Conservation (phyloP, 2,329 filamentous ascomycete species). For the Coniella lustricola region DNA sequence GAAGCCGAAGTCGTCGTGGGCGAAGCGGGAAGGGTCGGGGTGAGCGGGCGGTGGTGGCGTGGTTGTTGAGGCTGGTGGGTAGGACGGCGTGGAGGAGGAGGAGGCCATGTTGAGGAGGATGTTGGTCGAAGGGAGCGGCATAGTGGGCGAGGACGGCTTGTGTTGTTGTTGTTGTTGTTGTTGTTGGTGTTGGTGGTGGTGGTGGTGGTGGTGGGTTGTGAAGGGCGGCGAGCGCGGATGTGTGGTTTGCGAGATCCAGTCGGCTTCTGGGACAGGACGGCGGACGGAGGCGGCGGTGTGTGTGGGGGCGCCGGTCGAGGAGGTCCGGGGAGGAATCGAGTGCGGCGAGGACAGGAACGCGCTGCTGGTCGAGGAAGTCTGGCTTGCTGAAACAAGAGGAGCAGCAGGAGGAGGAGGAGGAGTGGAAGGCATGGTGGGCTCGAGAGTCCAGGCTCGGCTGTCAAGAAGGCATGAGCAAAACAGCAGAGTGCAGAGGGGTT, state of each 20-base stretch:
- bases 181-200: constrained; percentile 15
- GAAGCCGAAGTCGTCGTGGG: constrained; percentile 49
- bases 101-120: constrained; percentile 30
- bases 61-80: constrained; percentile 46
- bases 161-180: constrained; percentile 22
- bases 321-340: constrained; percentile 66
- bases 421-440: neutral
- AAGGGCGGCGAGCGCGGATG: constrained; percentile 18
- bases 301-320: constrained; percentile 49
- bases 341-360: constrained; percentile 48
- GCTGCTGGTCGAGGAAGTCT: constrained; percentile 12
- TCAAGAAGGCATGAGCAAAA: neutral
- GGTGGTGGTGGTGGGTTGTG: neutral
- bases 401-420: neutral
- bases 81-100: constrained; percentile 33
- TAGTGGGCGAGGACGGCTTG: constrained; percentile 7
- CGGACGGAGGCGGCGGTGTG: constrained; percentile 28
- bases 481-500: too few relatives aligned
- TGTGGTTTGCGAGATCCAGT: constrained; percentile 48
- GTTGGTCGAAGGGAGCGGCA: constrained; percentile 23
- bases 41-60: constrained; percentile 30
- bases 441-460: neutral
- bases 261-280: constrained; percentile 51
- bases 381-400: constrained; percentile 15
- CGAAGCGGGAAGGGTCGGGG: constrained; percentile 46